Evolutionary conservation across 345 rosid species (phyloP).

Genomic region (Citrus medica): DNA sequence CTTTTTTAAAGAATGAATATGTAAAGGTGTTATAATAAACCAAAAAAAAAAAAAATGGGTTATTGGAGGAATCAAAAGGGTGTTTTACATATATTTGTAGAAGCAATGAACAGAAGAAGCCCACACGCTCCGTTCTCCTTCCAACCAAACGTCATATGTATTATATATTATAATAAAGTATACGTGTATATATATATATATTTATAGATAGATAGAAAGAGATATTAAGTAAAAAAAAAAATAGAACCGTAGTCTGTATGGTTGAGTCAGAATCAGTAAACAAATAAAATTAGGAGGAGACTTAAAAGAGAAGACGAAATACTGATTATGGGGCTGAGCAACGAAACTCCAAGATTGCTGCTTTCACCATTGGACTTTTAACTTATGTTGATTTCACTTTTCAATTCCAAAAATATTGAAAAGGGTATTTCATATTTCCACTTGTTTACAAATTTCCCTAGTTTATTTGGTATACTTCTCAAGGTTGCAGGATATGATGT

Average conservation of each 20-base stretch:
- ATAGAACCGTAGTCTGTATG: neutral
- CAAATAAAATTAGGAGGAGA: neutral
- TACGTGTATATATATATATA: neutral
- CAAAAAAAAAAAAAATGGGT: constrained; percentile 20
- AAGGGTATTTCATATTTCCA: neutral
- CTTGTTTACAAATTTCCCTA: neutral
- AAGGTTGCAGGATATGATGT: too few relatives aligned
- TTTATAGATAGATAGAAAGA: neutral
- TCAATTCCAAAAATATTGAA: neutral
- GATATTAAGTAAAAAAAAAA: neutral
- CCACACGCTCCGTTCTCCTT: constrained; percentile 49
- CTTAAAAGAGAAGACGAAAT: neutral
- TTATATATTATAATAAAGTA: constrained; percentile 27
- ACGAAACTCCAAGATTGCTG: neutral
- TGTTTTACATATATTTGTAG: constrained; percentile 9
- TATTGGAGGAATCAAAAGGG: constrained; percentile 12
- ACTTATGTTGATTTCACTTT: neutral
- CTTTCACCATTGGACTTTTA: constrained; percentile 6
- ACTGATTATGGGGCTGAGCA: neutral
- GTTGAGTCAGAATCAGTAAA: neutral
- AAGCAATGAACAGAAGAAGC: constrained; percentile 30
- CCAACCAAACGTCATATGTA: constrained; percentile 49
- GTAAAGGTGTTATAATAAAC: neutral
- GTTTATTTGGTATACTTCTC: neutral
- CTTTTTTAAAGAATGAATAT: constrained; percentile 13